Evolutionary conservation across 2,329 filamentous ascomycete genomes (phyloP).

Genomic region (Chrysoporthe puriensis): DNA sequence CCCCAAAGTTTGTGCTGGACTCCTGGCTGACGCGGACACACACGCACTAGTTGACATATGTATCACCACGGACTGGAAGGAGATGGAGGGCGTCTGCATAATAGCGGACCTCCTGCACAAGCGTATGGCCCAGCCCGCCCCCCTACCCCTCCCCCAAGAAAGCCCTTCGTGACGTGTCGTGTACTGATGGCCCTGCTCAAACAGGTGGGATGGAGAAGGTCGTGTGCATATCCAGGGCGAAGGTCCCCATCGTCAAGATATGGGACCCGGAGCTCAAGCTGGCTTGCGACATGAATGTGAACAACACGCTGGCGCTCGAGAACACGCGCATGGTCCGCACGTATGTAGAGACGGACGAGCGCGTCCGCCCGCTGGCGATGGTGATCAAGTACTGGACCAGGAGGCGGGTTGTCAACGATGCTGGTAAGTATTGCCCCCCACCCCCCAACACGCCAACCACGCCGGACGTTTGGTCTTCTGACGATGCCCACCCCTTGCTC

Average conservation of each 20-base stretch:
- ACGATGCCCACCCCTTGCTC: slow-evolving; percentile 13
- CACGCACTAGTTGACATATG: slow-evolving; percentile 81
- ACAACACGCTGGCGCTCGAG: slow-evolving; percentile 91
- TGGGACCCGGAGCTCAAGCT: slow-evolving; percentile 93
- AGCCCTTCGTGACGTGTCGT: not conserved
- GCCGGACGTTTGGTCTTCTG: not conserved
- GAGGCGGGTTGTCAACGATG: slow-evolving; percentile 89
- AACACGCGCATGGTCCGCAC: slow-evolving; percentile 98
- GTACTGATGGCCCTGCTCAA: slow-evolving; percentile 14
- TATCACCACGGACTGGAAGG: slow-evolving; percentile 89
- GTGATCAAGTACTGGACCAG: slow-evolving; percentile 98
- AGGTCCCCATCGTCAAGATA: slow-evolving; percentile 97
- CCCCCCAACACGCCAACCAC: not conserved
- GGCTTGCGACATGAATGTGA: slow-evolving; percentile 98
- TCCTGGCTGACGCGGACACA: slow-evolving; percentile 37
- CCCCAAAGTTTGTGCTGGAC: not conserved
- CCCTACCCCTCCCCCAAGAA: no score
- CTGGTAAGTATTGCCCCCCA: slow-evolving; percentile 65
- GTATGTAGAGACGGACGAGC: slow-evolving; percentile 90
- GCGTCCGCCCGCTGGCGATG: slow-evolving; percentile 92
- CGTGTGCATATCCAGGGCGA: slow-evolving; percentile 90
- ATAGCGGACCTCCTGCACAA: slow-evolving; percentile 84
- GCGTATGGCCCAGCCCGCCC: slow-evolving; percentile 62
- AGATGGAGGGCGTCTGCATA: slow-evolving; percentile 86
- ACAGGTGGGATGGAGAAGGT: slow-evolving; percentile 96